Conservation (phyloP, 176 grass and related monocot genomes). For the Oryza longistaminata region DNA sequence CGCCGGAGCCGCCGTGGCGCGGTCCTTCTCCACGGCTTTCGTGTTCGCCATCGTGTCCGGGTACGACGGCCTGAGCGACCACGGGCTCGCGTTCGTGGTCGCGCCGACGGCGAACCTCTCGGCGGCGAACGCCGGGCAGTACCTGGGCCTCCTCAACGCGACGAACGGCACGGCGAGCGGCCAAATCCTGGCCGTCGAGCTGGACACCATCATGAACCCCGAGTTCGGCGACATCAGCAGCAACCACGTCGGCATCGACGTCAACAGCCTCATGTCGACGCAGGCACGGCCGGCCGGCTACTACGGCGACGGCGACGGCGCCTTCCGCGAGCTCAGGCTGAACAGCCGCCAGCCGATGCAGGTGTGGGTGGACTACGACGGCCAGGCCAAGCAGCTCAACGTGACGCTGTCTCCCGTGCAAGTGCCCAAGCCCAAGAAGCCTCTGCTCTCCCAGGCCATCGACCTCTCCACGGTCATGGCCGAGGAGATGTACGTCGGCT, state of each 20-base stretch:
- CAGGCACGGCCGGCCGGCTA: constrained; percentile 12
- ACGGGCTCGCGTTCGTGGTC: constrained; percentile 40
- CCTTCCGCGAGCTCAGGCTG: not conserved
- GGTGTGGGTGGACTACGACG: constrained; percentile 51
- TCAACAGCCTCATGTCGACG: constrained; percentile 38
- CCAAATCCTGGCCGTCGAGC: constrained; percentile 44
- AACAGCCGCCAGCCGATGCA: constrained; percentile 43
- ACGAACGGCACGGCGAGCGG: constrained; percentile 10
- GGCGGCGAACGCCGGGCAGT: constrained; percentile 18
- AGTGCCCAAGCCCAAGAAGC: constrained; percentile 11
- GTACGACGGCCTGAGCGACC: not conserved
- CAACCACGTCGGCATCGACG: constrained; percentile 48
- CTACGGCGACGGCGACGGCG: constrained; percentile 9
- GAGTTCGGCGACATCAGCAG: constrained; percentile 40
- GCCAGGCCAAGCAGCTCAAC: not conserved
- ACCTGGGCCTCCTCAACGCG: constrained; percentile 43
- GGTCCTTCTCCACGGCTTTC: constrained; percentile 39
- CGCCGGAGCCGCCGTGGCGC: not conserved
- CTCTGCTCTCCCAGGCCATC: constrained; percentile 28
- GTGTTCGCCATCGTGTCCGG: constrained; percentile 42
- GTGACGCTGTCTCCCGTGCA: constrained; percentile 5
- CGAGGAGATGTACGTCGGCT: constrained; percentile 40
- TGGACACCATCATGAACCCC: constrained; percentile 42
- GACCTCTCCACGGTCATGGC: constrained; percentile 34
- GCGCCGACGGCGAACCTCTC: constrained; percentile 23